Percentiles rank a stretch among this genome's conserved stretches.
Conservation (phyloP, 257 asterid genomes). For the Misopates orontium region DNA sequence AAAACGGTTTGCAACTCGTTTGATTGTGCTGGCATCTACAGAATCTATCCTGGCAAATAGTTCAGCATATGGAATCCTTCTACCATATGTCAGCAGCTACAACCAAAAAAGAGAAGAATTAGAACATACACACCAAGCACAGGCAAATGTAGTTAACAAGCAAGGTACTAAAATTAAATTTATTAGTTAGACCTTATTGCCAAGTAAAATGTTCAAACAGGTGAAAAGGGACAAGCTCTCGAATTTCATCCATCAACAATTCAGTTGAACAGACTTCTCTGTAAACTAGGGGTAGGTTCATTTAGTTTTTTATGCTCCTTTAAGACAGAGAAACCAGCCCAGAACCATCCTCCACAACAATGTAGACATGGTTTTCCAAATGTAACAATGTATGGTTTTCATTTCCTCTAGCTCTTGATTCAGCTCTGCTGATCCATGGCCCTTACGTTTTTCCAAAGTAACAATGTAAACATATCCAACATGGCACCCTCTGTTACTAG, state of each 20-base stretch:
- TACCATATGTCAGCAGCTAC: slow-evolving; percentile 93
- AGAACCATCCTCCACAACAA: too few relatives aligned
- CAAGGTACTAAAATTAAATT: neutral
- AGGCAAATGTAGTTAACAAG: neutral
- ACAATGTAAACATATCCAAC: neutral
- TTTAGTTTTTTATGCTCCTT: too few relatives aligned
- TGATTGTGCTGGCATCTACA: slow-evolving; percentile 78
- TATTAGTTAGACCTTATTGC: neutral
- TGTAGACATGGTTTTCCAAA: too few relatives aligned
- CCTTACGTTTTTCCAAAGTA: too few relatives aligned
- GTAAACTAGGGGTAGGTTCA: too few relatives aligned
- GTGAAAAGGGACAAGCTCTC: too few relatives aligned
- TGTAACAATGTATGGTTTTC: too few relatives aligned
- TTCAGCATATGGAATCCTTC: slow-evolving; percentile 92
- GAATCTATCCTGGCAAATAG: slow-evolving; percentile 90
- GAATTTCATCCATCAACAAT: neutral
- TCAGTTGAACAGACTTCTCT: neutral
- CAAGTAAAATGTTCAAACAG: neutral
- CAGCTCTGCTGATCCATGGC: too few relatives aligned
- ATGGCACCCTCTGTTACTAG: neutral
- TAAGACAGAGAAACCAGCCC: too few relatives aligned
- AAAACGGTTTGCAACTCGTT: slow-evolving; percentile 90
- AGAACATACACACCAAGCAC: neutral
- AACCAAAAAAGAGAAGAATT: slow-evolving; percentile 22
- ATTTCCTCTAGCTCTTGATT: too few relatives aligned